Percentiles rank a stretch among this genome's conserved stretches.
phyloP scores from a whole-genome alignment of 163 green algal genomes.

The Chlorella variabilis region DNA sequence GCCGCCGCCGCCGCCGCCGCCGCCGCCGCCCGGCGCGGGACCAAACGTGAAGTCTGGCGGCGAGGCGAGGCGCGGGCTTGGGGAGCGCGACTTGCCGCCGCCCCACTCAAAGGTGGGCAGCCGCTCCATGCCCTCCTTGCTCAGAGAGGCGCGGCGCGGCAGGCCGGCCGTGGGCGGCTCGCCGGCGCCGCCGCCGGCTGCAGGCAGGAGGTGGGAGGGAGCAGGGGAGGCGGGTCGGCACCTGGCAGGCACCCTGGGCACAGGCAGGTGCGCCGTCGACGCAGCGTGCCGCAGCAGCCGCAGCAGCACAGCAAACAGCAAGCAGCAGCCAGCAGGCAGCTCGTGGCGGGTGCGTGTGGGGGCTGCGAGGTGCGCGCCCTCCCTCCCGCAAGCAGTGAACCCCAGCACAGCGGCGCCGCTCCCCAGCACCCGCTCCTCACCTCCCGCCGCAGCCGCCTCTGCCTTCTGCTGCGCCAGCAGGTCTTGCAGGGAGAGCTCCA shows the following conservation, averaged over 20 bases:
- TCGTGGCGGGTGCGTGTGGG: no score
- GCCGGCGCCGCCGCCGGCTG: not conserved
- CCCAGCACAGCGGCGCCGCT: no score
- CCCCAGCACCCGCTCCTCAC: no score
- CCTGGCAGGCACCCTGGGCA: no score
- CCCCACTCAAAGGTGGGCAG: constrained; percentile 1
- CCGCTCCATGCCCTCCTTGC: not conserved
- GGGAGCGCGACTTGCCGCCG: not conserved
- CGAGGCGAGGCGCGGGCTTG: not conserved
- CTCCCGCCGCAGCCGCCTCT: not conserved
- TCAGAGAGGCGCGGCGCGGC: not conserved
- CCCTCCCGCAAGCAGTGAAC: no score
- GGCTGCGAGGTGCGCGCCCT: no score
- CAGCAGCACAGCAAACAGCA: no score
- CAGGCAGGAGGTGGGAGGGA: not conserved
- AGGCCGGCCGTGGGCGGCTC: not conserved
- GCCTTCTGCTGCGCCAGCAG: constrained; percentile 1
- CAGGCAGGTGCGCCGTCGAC: no score
- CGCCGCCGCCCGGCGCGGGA: not conserved
- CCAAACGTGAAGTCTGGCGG: not conserved
- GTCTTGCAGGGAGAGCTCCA: constrained; percentile 23
- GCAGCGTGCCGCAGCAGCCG: no score
- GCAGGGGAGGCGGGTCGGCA: no score
- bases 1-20: not conserved
- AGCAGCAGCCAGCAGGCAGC: no score